Evolutionary conservation across 495 filamentous ascomycete species (phyloP).

Genomic region (Tuber borchii): DNA sequence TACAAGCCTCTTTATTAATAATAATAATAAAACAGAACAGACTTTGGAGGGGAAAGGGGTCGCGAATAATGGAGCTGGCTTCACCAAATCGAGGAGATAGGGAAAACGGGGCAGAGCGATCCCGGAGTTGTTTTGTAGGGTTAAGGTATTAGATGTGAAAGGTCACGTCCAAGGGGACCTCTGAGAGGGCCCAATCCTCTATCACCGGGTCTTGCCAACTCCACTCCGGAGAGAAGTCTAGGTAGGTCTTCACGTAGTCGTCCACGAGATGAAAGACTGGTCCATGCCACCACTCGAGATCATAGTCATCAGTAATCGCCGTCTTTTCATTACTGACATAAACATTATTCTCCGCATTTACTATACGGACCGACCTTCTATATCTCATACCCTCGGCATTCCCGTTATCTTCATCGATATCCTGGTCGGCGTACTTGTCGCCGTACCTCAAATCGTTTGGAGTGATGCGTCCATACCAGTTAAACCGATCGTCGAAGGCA

Average conservation of each 20-base stretch:
- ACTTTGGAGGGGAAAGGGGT: background rate
- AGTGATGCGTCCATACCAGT: slow-evolving; percentile 4
- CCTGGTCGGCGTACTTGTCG: slow-evolving; percentile 1
- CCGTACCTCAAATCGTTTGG: background rate
- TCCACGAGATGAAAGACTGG: background rate
- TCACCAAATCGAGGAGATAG: background rate
- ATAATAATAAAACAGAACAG: background rate
- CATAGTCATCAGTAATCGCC: fast-evolving
- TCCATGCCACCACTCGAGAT: background rate
- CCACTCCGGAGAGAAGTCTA: background rate
- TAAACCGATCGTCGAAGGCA: background rate
- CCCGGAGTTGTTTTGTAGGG: background rate
- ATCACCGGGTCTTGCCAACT: background rate
- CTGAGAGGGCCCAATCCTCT: background rate
- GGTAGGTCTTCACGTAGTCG: background rate
- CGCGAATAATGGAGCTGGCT: background rate
- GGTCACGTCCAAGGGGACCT: too few relatives aligned
- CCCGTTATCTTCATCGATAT: background rate
- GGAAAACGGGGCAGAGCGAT: background rate
- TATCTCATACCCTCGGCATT: fast-evolving
- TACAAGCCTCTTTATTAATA: background rate
- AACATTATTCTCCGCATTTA: background rate
- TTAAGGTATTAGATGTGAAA: too few relatives aligned
- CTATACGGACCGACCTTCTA: background rate
- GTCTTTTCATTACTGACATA: background rate